These are phyloP conservation scores for Pseudopyricularia javanii DNA, from an alignment of 2,329 filamentous ascomycete species.

Conservation along the genomic window DNA sequence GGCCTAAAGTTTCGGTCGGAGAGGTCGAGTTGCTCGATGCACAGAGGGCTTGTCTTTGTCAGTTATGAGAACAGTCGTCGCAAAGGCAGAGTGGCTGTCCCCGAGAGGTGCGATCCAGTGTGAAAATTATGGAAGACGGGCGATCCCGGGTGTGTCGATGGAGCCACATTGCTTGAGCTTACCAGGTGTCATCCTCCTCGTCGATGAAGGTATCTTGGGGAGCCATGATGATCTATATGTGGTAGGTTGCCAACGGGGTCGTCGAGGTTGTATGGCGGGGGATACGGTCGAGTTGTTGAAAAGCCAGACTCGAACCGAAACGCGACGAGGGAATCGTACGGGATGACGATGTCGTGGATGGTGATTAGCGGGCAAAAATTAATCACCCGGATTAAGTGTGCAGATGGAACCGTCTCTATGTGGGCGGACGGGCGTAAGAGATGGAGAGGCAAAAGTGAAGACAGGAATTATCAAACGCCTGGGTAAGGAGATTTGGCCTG, in stretches of 20 bases:
- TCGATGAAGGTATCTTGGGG: slow-evolving; percentile 61
- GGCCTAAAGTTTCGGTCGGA: slow-evolving; percentile 95
- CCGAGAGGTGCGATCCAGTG: background rate
- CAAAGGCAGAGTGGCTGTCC: background rate
- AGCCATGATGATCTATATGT: slow-evolving; percentile 34
- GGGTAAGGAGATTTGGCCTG: background rate
- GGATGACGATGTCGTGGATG: background rate
- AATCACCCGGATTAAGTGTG: background rate
- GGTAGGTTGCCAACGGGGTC: background rate
- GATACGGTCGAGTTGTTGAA: background rate
- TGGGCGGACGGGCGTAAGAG: background rate
- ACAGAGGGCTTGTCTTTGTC: slow-evolving; percentile 61
- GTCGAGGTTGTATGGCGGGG: background rate
- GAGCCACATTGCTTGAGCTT: slow-evolving; percentile 16
- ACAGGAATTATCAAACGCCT: background rate
- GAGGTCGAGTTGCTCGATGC: slow-evolving; percentile 97
- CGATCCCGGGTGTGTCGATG: background rate
- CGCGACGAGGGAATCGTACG: background rate
- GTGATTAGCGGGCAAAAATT: background rate
- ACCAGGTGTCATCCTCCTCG: slow-evolving; percentile 61
- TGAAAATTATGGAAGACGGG: slow-evolving; percentile 4
- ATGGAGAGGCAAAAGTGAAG: background rate
- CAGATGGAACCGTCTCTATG: background rate
- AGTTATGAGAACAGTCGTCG: slow-evolving; percentile 7
- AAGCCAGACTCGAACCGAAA: background rate